Base-by-base conservation (phyloP, 1,284 basidiomycete species). In the Marasmius sp. region DNA sequence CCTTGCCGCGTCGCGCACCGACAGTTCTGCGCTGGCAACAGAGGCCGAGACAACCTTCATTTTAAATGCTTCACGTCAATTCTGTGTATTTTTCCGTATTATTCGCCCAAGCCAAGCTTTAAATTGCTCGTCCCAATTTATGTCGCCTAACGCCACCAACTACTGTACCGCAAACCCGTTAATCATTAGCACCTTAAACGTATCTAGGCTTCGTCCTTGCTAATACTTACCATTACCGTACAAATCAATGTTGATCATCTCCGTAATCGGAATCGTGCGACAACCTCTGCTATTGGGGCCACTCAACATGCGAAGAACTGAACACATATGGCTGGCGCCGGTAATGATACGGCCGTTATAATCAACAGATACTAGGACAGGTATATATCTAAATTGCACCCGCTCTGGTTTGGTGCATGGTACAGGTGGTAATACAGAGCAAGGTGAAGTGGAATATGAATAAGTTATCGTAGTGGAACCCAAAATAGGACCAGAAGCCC, bases 11-110 rank as follows among this genome's bases (percentile, higher is more conserved):
- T 27, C 57, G 45, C 22, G 20, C 57, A 20, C 57, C 57, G n/a
- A 58, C 45, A 20, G 37, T 58, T 27, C 37, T 58, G 33, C 41
- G 48, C 16, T 58, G 57, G 57, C 57, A 58, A 37, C 57, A 34
- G 45, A 18, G 52, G 12, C 52, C 52, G 36, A 16, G 33, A 52
- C 34, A n/a, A 52, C 12, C n/a, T 22, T 16, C 16, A 34, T 10
- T 34, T 12, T 33, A 6, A 14, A 45, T 45, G 43, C 14, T 14
- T 45, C 43, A 45, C 6, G 14, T 14, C 4, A 6, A 18, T 45
- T 4, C 14, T 22, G 27, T 33, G 18, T 50, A n/a, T 50, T 12
- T 20, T 12, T 22, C 12, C 48, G 18, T 20, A 5, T 50, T 20
- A 4, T 11, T 20, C 12, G 12, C 27, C 18, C 27, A 22, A 33